Percentiles rank a stretch among this genome's conserved stretches.
Evolutionary conservation across 768 basidiomycete genomes (phyloP).

Genomic region (Lactifluus volemus): DNA sequence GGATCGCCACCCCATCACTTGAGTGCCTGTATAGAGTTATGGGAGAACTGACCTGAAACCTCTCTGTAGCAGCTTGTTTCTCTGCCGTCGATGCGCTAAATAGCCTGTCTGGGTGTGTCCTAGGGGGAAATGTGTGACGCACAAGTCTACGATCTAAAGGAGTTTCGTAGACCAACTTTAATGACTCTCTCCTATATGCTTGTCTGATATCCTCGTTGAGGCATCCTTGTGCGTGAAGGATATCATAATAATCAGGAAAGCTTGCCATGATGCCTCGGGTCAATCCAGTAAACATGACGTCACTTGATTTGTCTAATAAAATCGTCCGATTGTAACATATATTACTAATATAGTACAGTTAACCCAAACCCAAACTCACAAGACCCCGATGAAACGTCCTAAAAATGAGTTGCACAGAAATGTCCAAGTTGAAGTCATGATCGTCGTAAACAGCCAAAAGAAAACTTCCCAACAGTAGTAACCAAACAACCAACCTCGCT

Average conservation of each 20-base stretch:
- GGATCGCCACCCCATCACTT: not conserved
- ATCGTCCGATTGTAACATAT: not conserved
- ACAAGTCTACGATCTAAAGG: not conserved
- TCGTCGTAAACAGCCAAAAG: constrained; percentile 25
- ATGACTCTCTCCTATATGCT: constrained; percentile 73
- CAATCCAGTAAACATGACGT: not conserved
- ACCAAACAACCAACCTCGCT: constrained; percentile 24
- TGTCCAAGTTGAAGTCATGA: too few relatives aligned
- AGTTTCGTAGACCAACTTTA: constrained; percentile 38
- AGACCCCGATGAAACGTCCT: too few relatives aligned
- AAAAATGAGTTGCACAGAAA: too few relatives aligned
- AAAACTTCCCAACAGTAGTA: not conserved
- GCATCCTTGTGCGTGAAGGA: constrained; percentile 51
- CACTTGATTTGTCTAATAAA: not conserved
- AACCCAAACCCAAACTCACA: too few relatives aligned
- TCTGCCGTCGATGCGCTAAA: constrained; percentile 61
- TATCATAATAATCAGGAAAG: constrained; percentile 73
- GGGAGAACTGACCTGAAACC: constrained; percentile 55
- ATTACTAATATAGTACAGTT: not conserved
- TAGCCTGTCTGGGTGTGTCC: constrained; percentile 86
- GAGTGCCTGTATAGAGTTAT: not conserved
- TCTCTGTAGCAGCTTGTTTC: constrained; percentile 67
- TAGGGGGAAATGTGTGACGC: constrained; percentile 26
- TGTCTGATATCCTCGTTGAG: constrained; percentile 63
- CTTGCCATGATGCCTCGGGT: constrained; percentile 38